A percentile compares a stretch with the other conserved stretches of the same genome.
Evolutionary conservation across 148 eudicot species (phyloP).

Genomic region (Dysphania ambrosioides): DNA sequence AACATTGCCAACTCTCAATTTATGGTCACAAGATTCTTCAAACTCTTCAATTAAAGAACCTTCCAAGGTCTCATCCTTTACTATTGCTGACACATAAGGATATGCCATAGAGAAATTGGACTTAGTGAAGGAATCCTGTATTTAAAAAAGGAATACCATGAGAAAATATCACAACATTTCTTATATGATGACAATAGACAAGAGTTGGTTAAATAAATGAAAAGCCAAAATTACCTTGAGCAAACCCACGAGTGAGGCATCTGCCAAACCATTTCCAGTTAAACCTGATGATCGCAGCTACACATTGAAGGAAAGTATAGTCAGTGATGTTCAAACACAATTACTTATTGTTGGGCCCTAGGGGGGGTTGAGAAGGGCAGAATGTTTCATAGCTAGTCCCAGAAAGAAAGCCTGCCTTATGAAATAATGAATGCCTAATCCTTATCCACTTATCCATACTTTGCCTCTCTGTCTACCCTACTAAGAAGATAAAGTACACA

Average conservation of each 20-base stretch:
- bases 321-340: conserved; percentile 4
- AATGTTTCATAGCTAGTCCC: neutral
- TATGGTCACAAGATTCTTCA: conserved; percentile 58
- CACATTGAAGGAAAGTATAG: conserved; percentile 18
- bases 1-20: conserved; percentile 49
- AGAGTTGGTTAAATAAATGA: neutral
- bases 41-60: conserved; percentile 64
- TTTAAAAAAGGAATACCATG: neutral
- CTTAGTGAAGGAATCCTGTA: conserved; percentile 62
- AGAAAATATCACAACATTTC: conserved; percentile 10
- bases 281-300: conserved; percentile 64
- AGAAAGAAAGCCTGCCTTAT: neutral
- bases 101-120: conserved; percentile 81
- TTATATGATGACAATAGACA: neutral
- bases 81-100: conserved; percentile 64
- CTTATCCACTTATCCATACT: neutral
- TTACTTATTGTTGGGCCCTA: neutral
- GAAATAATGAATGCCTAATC: conserved; percentile 9
- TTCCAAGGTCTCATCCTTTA: conserved; percentile 54
- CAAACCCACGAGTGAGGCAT: conserved; percentile 48
- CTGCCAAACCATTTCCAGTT: conserved; percentile 34
- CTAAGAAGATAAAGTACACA: neutral
- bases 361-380: neutral
- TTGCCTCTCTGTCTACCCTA: neutral
- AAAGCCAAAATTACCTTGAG: conserved; percentile 56